Base-by-base conservation (phyloP, 106 monocot genomes). In the Xerophyta viscosa region DNA sequence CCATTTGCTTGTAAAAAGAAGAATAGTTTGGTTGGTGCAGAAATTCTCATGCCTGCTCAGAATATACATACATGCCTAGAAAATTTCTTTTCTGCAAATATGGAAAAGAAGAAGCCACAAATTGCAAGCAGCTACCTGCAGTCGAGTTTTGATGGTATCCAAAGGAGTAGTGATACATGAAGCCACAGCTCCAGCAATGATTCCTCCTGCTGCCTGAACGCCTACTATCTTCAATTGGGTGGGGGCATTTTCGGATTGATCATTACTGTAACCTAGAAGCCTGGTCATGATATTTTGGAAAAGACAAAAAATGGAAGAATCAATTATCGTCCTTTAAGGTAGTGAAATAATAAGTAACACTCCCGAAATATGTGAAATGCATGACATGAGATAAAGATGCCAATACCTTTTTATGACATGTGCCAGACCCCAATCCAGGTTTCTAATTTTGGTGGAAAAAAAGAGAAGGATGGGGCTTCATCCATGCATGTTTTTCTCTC, bases 141-240 rank as follows among this genome's bases (percentile, higher is more conserved):
- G 45, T 63, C 92, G 72, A 46, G 92, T 92, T 68, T 92, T 92
- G 37, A 92, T 92, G 15, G 92, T 92, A 65, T 92, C 92, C 44
- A 92, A 64, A 25, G 92, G 92, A 51, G 86, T 92, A 31, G 92
- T 87, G 27, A 92, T 60, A 66, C 82, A 86, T 22, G 92, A 92
- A 26, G 92, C 66, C 31, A 83, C 55, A 19, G 92, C 92, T 64
- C 92, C 92, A 58, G 92, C 76, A 65, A 82, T 24, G 52, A 92
- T 28, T 47, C 92, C 92, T 62, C 92, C 92, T 42, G 63, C 52
- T 11, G 82, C 92, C 71, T 92, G 92, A 57, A 87, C 86, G 50
- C 57, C 27, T 8, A 64, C 73, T 58, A 76, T 64, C 55, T 69
- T 69, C 71, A 47, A 68, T 61, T 56, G 67, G 41, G 68, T 68